These are phyloP conservation scores for Ganoderma sinense DNA, from an alignment of 1,284 basidiomycete species.

Conservation along the genomic window DNA sequence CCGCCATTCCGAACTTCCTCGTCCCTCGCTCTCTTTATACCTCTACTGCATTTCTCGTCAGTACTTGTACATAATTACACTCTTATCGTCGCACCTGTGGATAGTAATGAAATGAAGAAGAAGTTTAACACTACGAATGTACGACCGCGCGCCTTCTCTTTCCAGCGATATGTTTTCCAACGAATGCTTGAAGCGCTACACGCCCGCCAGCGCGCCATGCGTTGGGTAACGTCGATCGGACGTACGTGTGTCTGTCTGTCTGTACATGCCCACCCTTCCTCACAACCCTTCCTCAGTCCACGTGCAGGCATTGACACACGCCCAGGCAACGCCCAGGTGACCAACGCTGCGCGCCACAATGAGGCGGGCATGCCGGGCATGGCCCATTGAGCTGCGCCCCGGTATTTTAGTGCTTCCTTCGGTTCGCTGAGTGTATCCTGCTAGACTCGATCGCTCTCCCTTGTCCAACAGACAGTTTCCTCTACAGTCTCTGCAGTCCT, in stretches of 20 bases:
- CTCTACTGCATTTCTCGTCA: not conserved
- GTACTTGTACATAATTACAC: constrained; percentile 10
- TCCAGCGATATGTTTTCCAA: not conserved
- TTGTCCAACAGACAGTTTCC: not conserved
- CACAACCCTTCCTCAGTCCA: not conserved
- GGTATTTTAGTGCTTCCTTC: not conserved
- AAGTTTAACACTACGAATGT: constrained; percentile 5
- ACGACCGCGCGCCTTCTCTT: not conserved
- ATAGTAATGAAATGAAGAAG: constrained; percentile 26
- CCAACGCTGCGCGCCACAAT: not conserved
- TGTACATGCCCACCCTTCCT: not conserved
- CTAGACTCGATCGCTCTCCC: constrained; percentile 1
- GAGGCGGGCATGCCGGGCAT: constrained; percentile 3
- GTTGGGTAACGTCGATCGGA: not conserved
- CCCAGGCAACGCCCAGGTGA: not conserved
- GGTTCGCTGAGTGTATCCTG: not conserved
- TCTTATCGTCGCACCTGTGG: constrained; percentile 16
- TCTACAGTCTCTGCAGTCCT: not conserved
- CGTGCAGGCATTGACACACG: not conserved
- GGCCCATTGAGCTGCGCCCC: not conserved
- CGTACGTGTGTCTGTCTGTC: not conserved
- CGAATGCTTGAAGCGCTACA: not conserved
- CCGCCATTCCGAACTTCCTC: not conserved
- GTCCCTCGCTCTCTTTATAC: not conserved
- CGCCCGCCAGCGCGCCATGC: not conserved